Percentiles rank a stretch among this genome's conserved stretches.
Evolutionary conservation across 225 moss, liverwort and hornwort genomes (phyloP).

Genomic region (Physcomitrium patens): DNA sequence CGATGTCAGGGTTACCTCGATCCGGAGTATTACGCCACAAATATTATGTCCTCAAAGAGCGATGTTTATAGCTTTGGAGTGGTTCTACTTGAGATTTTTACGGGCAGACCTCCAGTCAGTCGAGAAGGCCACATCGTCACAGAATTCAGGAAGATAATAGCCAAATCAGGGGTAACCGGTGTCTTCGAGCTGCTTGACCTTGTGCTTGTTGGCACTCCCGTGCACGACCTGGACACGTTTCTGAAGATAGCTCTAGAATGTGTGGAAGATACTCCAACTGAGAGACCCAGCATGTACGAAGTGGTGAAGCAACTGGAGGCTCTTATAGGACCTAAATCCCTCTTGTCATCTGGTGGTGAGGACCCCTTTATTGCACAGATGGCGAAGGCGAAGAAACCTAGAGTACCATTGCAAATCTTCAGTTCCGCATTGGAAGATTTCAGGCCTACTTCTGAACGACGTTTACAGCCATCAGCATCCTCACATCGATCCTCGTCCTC

Average conservation of each 20-base stretch:
- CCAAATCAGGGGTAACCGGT: neutral
- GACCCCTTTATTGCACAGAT: neutral
- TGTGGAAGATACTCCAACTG: conserved; percentile 42
- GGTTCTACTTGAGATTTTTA: conserved; percentile 60
- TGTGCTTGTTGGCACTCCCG: conserved; percentile 28
- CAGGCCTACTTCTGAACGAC: conserved; percentile 21
- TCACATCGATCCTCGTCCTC: conserved; percentile 37
- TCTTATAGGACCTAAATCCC: conserved; percentile 35
- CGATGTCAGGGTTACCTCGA: conserved; percentile 72
- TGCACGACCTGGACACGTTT: conserved; percentile 49
- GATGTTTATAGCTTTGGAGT: conserved; percentile 87
- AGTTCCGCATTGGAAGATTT: neutral
- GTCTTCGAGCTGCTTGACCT: conserved; percentile 57
- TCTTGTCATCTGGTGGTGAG: conserved; percentile 3
- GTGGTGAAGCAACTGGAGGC: conserved; percentile 66
- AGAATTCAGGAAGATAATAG: conserved; percentile 37
- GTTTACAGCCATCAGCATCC: conserved; percentile 28
- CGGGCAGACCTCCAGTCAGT: conserved; percentile 54
- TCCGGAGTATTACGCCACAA: conserved; percentile 72
- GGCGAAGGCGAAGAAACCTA: neutral
- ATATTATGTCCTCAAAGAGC: conserved; percentile 60
- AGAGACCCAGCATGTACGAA: conserved; percentile 60
- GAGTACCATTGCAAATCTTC: neutral
- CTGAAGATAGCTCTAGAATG: conserved; percentile 51
- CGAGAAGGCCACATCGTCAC: conserved; percentile 53